A percentile compares a stretch with the other conserved stretches of the same genome.
phyloP scores from a whole-genome alignment of 495 filamentous ascomycete genomes.

The Chaetomium fimeti region DNA sequence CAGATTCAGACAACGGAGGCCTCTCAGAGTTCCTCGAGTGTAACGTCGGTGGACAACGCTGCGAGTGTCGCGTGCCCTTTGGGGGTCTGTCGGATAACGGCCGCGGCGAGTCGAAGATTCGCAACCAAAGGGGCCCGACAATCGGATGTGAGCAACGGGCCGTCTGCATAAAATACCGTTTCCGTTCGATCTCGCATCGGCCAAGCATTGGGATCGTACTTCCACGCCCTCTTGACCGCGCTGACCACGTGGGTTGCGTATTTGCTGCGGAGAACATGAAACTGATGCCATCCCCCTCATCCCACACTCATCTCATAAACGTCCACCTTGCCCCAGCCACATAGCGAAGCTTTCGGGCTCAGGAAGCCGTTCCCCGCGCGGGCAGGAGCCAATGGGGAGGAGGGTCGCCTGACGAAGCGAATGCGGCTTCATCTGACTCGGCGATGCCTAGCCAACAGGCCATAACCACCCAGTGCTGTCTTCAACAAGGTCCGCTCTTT shows the following conservation, averaged over 20 bases:
- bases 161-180: constrained; percentile 17
- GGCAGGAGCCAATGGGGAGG: constrained; percentile 23
- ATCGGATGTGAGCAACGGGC: constrained; percentile 21
- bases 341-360: not conserved
- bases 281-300: not conserved
- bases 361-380: constrained; percentile 20
- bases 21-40: not conserved
- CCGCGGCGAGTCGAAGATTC: not conserved
- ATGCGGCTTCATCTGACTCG: not conserved
- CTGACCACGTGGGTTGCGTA: constrained; percentile 23
- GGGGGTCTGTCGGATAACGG: not conserved
- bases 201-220: constrained; percentile 10
- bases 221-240: constrained; percentile 2
- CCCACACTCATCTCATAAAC: constrained; percentile 19
- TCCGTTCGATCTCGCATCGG: constrained; percentile 12
- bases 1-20: not conserved
- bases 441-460: not conserved
- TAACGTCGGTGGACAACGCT: not conserved
- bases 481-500: not conserved
- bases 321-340: constrained; percentile 20
- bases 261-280: not conserved
- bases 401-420: not conserved
- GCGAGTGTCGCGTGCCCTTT: constrained; percentile 1
- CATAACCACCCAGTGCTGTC: not conserved
- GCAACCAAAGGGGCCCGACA: constrained; percentile 2